A percentile compares a stretch with the other conserved stretches of the same genome.
These are phyloP conservation scores for Talaromyces albobiverticillius DNA, from an alignment of 2,329 filamentous ascomycete species.

Conservation along the genomic window DNA sequence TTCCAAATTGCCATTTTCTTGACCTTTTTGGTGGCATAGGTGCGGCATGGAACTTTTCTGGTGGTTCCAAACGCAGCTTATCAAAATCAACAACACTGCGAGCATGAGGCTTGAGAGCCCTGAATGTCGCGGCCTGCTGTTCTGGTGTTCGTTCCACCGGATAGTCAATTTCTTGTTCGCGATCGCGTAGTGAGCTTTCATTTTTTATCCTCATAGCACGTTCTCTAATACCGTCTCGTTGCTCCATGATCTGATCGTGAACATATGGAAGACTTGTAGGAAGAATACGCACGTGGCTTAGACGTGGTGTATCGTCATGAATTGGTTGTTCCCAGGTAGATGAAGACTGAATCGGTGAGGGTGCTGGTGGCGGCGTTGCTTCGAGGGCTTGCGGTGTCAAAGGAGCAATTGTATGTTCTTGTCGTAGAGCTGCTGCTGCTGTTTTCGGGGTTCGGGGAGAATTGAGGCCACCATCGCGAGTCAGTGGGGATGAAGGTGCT, in stretches of 20 bases:
- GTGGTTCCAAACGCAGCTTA: constrained; percentile 55
- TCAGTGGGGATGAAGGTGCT: constrained; percentile 25
- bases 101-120: constrained; percentile 81
- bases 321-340: constrained; percentile 24
- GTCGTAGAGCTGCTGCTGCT: constrained; percentile 17
- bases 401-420: constrained; percentile 18
- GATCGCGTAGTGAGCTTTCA: constrained; percentile 24
- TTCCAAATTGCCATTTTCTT: constrained; percentile 97
- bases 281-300: constrained; percentile 86
- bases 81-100: constrained; percentile 68
- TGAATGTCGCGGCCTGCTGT: constrained; percentile 76
- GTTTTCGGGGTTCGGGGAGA: constrained; percentile 21
- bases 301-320: constrained; percentile 51
- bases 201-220: constrained; percentile 48
- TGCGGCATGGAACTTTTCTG: constrained; percentile 50
- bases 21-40: constrained; percentile 57
- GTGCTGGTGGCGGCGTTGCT: constrained; percentile 24
- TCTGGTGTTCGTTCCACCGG: constrained; percentile 47
- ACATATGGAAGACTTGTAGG: constrained; percentile 88
- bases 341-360: constrained; percentile 22
- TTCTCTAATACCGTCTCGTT: constrained; percentile 33
- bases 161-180: constrained; percentile 18
- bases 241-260: constrained; percentile 84
- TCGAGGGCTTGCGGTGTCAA: constrained; percentile 24
- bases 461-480: constrained; percentile 22